Base-by-base conservation (phyloP, 2,329 filamentous ascomycete species). In the Aspergillus sp. region DNA sequence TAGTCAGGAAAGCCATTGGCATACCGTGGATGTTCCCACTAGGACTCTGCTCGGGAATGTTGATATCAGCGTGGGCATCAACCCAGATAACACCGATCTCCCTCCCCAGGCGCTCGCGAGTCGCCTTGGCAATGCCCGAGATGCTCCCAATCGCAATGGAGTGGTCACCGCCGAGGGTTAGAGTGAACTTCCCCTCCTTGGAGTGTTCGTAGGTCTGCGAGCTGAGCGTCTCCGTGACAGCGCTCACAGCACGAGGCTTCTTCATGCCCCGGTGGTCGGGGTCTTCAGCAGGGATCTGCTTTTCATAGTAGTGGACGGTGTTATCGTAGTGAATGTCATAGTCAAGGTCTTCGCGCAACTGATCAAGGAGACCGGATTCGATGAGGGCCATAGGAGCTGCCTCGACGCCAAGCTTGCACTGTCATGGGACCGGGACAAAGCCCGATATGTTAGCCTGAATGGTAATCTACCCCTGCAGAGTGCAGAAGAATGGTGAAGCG, bases 71-170 rank as follows among this genome's bases (percentile, higher is more conserved):
- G 76, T 99, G 95, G 25, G 95, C 95, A 76, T 99, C 95, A 33
- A 99, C 95, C 95, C 95, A 99, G 74, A 99, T 96, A 57, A 99
- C 91, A 12, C 92, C 95, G 62, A 97, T 87, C 68, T 98, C 93
- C 56, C 89, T 84, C 45, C 81, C 86, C 58, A 96, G 79, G 17
- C 93, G 81, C 82, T 99, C 93, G 58, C 90, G 86, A 41, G 91
- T 88, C 0, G 93, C 95, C 79, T 89, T 90, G 37, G 93, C 90
- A 1, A 89, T 91, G 41, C 95, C 95, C 27, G 89, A 89, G 66
- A 99, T 87, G 48, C 91, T 96, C 62, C 95, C 95, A 67, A 99
- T 96, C 62, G 95, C 95, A 71, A 99, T 96, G 63, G 88, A 92
- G 82, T 99, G 95, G 79, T 99, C 95, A 54, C 95, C 95, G 56